phyloP scores from a whole-genome alignment of 2,329 filamentous ascomycete species.

The Colletotrichum liriopes region DNA sequence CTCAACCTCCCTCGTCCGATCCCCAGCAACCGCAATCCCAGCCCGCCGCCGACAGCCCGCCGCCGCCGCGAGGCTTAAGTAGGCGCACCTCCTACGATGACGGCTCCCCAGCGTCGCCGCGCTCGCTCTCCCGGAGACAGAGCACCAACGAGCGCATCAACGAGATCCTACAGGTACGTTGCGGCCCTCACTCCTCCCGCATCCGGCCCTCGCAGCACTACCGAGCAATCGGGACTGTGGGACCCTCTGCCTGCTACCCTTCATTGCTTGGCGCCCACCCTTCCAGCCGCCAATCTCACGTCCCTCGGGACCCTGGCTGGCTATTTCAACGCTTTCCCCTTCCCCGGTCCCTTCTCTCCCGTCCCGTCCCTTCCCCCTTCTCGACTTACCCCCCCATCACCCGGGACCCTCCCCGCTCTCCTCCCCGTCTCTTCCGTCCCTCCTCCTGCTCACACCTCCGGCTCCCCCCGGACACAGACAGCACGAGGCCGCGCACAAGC shows the following conservation, averaged over 20 bases:
- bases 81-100: conserved; percentile 40
- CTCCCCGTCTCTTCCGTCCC: not conserved
- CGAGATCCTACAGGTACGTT: conserved; percentile 63
- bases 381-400: not conserved
- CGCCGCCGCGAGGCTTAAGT: conserved; percentile 31
- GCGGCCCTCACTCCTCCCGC: conserved; percentile 22
- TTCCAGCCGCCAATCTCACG: conserved; percentile 16
- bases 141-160: conserved; percentile 59
- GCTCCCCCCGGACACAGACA: conserved; percentile 50
- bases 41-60: conserved; percentile 23
- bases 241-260: not conserved
- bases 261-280: conserved; percentile 28
- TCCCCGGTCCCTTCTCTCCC: conserved; percentile 1
- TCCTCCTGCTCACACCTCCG: conserved; percentile 24
- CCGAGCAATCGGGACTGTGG: conserved; percentile 5
- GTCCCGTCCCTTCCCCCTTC: not conserved
- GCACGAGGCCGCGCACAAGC: conserved; percentile 60
- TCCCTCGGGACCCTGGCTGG: conserved; percentile 5
- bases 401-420: not conserved
- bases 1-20: conserved; percentile 24
- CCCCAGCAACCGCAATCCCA: conserved; percentile 28
- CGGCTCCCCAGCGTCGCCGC: conserved; percentile 24
- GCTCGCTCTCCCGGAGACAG: conserved; percentile 35
- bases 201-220: conserved; percentile 12
- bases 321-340: conserved; percentile 8